Conservation (phyloP, 768 basidiomycete genomes). For the Russula virescens region DNA sequence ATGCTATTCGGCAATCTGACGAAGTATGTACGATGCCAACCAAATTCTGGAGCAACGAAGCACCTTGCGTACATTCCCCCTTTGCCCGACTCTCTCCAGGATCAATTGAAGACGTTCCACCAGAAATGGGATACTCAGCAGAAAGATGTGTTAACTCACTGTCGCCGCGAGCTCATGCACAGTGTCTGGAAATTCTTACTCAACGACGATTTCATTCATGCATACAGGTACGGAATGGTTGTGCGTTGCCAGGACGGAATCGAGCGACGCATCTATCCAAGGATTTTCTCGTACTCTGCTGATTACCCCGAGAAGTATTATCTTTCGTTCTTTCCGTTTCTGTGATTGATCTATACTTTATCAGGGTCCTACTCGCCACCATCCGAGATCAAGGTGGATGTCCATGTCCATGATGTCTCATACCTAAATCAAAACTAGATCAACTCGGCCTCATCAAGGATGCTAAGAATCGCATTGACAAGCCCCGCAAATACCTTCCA, state of each 20-base stretch:
- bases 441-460: neutral
- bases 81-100: constrained; percentile 32
- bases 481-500: neutral
- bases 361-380: neutral
- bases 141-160: constrained; percentile 29
- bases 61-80: constrained; percentile 9
- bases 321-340: neutral
- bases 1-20: constrained; percentile 13
- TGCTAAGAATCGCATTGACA: neutral
- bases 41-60: constrained; percentile 10
- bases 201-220: constrained; percentile 25
- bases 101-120: constrained; percentile 1
- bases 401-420: neutral
- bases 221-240: constrained; percentile 29
- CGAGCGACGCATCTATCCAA: constrained; percentile 25
- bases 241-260: constrained; percentile 30
- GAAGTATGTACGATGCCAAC: constrained; percentile 24
- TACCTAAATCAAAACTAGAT: neutral
- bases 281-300: constrained; percentile 30
- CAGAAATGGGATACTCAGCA: no score
- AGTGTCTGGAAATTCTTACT: constrained; percentile 28
- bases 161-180: constrained; percentile 32
- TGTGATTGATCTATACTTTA: neutral
- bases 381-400: no score
- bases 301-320: constrained; percentile 37